Base-by-base conservation (phyloP, 306 rosid genomes). In the Citrullus colocynthis region DNA sequence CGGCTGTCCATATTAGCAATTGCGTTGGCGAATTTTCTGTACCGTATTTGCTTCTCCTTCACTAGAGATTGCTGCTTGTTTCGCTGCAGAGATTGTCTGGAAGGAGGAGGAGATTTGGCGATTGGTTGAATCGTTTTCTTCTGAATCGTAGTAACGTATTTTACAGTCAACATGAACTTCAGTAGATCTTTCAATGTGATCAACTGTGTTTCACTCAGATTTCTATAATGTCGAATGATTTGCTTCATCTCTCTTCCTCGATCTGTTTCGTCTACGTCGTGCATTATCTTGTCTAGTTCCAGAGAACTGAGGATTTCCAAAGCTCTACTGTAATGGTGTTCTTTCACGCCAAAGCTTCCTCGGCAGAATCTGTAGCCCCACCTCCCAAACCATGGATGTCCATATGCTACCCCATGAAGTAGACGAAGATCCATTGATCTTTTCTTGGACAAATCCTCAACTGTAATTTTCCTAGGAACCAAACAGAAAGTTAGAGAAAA, bases 381-480 rank as follows among this genome's bases (percentile, higher is more conserved):
- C 74, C 97, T 84, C 21, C 97, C 97, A 37, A 93, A 93, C 98
- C 98, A 93, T 17, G 94, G 86, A 81, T 93, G 96, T 7, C 90
- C 90, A 73, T 93, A 91, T 15, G 98, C 96, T 42, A 93, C 90
- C 59, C 98, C 98, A 74, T 93, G 91, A 24, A 93, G 91, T 32
- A 93, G 82, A 49, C 98, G 90, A 58, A 94, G 96, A 76, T 91
- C 94, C 97, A 94, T 91, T 0, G 84, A 78, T 48, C 93, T 82
- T 77, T 94, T 94, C 87, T 87, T 85, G 16, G 95, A 88, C 14
- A 78, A 28, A 86, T 94, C 98, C 78, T 88, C 92, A 41, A 94
- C 86, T 12, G 91, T 81, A 39, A 94, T 78, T 87, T 84, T 88
- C 88, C 98, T 94, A 80, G n/a, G 34, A 75, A 56, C 6, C 48